Conservation (phyloP, 2,329 filamentous ascomycete genomes). For the Phoma herbarum region DNA sequence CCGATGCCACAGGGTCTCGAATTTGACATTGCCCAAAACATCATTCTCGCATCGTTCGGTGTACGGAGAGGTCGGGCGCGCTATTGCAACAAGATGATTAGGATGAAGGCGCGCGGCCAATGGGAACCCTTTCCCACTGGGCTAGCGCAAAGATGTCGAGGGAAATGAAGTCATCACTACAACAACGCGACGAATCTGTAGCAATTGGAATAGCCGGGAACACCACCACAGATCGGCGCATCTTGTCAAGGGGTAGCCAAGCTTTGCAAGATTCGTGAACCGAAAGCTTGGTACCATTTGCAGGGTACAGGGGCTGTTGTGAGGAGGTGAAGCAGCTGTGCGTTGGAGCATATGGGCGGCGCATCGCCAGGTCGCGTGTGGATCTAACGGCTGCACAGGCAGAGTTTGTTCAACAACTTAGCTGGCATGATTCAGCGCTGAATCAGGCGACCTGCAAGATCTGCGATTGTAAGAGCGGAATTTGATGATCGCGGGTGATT, state of each 20-base stretch:
- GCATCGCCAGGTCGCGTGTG: background rate
- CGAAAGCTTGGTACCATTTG: conserved; percentile 16
- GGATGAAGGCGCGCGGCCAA: background rate
- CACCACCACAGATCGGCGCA: background rate
- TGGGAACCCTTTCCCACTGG: background rate
- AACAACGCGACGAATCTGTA: conserved; percentile 4
- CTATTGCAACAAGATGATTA: conserved; percentile 2
- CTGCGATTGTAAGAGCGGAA: conserved; percentile 1
- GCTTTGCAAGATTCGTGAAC: conserved; percentile 7
- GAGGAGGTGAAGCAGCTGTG: background rate
- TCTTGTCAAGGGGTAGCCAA: conserved; percentile 7
- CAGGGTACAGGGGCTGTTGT: background rate
- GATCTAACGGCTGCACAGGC: conserved; percentile 1
- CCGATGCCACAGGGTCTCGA: conserved; percentile 9
- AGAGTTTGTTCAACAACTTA: background rate
- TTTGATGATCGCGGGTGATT: conserved; percentile 12
- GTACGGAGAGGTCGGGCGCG: conserved; percentile 1
- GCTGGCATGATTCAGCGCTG: background rate
- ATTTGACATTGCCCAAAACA: background rate
- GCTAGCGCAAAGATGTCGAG: background rate
- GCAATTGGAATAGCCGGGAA: background rate
- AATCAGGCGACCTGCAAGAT: conserved; percentile 10
- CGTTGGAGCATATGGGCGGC: background rate
- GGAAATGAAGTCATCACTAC: conserved; percentile 19
- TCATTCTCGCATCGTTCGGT: conserved; percentile 3